Conservation (phyloP, 225 moss, liverwort and hornwort genomes). For the Pleurozium schreberi region DNA sequence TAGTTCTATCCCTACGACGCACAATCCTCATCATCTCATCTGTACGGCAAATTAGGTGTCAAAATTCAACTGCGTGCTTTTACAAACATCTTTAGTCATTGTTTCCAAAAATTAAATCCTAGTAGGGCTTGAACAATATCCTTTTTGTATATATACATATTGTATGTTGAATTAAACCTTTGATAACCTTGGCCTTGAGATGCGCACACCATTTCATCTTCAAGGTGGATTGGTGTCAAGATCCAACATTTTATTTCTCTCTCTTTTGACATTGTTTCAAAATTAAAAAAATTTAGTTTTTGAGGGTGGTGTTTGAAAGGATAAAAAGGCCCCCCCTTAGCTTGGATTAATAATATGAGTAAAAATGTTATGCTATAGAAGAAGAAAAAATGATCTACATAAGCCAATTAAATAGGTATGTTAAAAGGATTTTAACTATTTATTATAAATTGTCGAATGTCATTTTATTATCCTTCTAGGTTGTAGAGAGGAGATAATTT, state of each 20-base stretch:
- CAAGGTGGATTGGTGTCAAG: fast-evolving
- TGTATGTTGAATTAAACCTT: not conserved
- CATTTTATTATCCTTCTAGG: not conserved
- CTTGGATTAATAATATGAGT: too few relatives aligned
- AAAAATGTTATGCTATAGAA: not conserved
- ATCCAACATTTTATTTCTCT: not conserved
- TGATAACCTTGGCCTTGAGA: fast-evolving
- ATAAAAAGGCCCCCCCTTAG: fast-evolving
- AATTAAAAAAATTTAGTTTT: too few relatives aligned
- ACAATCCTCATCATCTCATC: not conserved
- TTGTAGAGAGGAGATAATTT: too few relatives aligned
- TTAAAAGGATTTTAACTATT: not conserved
- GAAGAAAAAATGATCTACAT: not conserved
- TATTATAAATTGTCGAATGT: not conserved
- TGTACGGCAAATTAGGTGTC: not conserved
- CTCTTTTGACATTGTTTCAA: not conserved
- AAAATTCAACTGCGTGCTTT: too few relatives aligned
- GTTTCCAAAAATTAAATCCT: not conserved
- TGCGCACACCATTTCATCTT: too few relatives aligned
- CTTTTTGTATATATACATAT: not conserved
- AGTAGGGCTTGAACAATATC: not conserved
- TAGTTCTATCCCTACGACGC: fast-evolving
- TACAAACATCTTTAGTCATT: too few relatives aligned
- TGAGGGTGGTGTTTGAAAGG: too few relatives aligned
- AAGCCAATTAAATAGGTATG: not conserved